Base-by-base conservation (phyloP, 805 yeast species). In the Cyberlindnera galapagoensis region DNA sequence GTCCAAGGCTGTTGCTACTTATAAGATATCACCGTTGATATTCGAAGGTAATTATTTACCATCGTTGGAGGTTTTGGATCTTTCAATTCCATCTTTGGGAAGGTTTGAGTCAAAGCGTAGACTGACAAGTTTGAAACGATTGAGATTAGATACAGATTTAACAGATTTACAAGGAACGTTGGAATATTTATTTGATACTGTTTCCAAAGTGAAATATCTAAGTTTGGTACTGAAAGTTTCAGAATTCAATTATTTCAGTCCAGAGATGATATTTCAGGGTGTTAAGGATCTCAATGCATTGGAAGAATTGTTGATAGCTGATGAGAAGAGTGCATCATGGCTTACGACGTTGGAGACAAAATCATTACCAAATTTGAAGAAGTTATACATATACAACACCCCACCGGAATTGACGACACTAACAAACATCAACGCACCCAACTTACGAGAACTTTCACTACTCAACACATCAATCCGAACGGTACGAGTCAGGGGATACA, bases 121-220 rank as follows among this genome's bases (percentile, higher is more conserved):
- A 6, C 9, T 31, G 19, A 34, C 34, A 13, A 13, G 9, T 6
- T 12, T 38, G 29, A 21, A 28, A 3, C 18, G 26, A 9, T 31
- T 38, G 19, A 29, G 39, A 18, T 18, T 39, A 15, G 43, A 39
- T 25, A 18, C 36, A 15, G 40, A 39, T 25, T n/a, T 33, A 10
- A 18, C 26, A 5, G 25, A 17, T 14, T 12, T 35, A 27, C 17
- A 25, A 12, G 35, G 37, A 10, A 33, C 31, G 11, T 24, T 30
- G 28, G 34, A 24, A 18, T 29, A 28, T 11, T 22, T 39, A 10
- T 24, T 30, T 12, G 37, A 39, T 11, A 19, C 28, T 4, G 14
- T 39, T 9, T 17, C 17, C 3, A 17, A 15, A 6, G 29, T 33
- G 6, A 18, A 25, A 13, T 11, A 33, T n/a, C 18, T 39, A 9